Evolutionary conservation across 2,329 filamentous ascomycete species (phyloP).

Genomic region (Fusarium nanum): DNA sequence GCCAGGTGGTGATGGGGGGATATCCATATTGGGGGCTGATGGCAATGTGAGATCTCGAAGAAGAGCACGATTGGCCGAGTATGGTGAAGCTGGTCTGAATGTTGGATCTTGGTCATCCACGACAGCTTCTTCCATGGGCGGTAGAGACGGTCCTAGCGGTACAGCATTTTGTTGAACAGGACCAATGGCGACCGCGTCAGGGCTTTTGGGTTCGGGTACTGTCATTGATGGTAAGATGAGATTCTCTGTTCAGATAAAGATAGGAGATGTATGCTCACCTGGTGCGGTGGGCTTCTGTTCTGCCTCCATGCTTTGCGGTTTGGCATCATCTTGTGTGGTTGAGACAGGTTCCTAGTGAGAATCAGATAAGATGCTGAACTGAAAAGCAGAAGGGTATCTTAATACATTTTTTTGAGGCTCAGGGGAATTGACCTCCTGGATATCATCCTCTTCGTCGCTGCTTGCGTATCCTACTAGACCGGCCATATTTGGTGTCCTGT

Average conservation of each 20-base stretch:
- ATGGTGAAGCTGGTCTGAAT: conserved; percentile 68
- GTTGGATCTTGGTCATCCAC: conserved; percentile 36
- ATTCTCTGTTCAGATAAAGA: not conserved
- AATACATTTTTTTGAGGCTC: conserved; percentile 23
- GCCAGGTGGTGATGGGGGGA: conserved; percentile 78
- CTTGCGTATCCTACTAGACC: conserved; percentile 64
- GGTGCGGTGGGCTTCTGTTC: conserved; percentile 1
- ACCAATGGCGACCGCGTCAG: conserved; percentile 39
- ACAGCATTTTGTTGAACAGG: conserved; percentile 49
- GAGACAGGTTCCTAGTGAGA: conserved; percentile 14
- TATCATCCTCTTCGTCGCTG: conserved; percentile 62
- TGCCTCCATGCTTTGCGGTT: conserved; percentile 3
- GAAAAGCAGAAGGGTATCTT: not conserved
- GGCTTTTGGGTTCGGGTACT: conserved; percentile 16
- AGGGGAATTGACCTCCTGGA: conserved; percentile 22
- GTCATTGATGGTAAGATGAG: conserved; percentile 1
- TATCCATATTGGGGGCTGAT: conserved; percentile 75
- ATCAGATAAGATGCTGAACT: conserved; percentile 12
- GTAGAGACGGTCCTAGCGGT: conserved; percentile 56
- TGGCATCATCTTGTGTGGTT: not conserved
- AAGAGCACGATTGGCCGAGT: conserved; percentile 71
- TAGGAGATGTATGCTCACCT: conserved; percentile 7
- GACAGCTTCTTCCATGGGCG: conserved; percentile 45
- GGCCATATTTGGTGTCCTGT: conserved; percentile 50
- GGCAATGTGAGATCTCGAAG: conserved; percentile 81